Conservation (phyloP, 108 stramenopile genomes). For the Nitzschia sp. region DNA sequence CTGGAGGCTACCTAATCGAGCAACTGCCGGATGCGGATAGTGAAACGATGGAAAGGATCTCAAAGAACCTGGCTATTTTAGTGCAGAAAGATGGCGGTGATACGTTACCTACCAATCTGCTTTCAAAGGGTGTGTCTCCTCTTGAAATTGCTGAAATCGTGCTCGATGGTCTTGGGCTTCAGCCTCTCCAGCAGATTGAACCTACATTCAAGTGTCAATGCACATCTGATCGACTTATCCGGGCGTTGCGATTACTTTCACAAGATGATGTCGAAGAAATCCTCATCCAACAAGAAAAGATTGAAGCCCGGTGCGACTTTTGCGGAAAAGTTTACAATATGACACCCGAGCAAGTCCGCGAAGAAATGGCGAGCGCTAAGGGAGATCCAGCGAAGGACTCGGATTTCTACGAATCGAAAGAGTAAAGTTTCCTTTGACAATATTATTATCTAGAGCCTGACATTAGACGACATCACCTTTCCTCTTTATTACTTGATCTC, state of each 20-base stretch:
- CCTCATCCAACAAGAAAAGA: conserved; percentile 62
- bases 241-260: conserved; percentile 75
- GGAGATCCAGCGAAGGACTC: conserved; percentile 72
- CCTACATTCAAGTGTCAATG: conserved; percentile 67
- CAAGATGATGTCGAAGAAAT: conserved; percentile 77
- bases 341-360: conserved; percentile 65
- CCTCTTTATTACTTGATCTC: conserved; percentile 4
- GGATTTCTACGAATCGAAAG: conserved; percentile 28
- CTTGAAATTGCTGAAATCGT: conserved; percentile 71
- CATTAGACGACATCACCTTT: neutral
- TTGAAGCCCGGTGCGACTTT: conserved; percentile 87
- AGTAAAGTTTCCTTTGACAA: too few species aligned
- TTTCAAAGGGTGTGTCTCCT: conserved; percentile 72
- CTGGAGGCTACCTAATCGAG: conserved; percentile 87
- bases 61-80: conserved; percentile 68
- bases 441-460: too few species aligned
- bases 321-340: conserved; percentile 80
- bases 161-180: conserved; percentile 77
- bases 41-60: conserved; percentile 54
- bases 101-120: conserved; percentile 64
- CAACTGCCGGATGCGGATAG: conserved; percentile 69
- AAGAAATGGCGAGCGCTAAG: conserved; percentile 54
- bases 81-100: conserved; percentile 76
- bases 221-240: conserved; percentile 71
- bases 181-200: conserved; percentile 68